phyloP scores from a whole-genome alignment of 768 basidiomycete species.

The Hebeloma cylindrosporum region DNA sequence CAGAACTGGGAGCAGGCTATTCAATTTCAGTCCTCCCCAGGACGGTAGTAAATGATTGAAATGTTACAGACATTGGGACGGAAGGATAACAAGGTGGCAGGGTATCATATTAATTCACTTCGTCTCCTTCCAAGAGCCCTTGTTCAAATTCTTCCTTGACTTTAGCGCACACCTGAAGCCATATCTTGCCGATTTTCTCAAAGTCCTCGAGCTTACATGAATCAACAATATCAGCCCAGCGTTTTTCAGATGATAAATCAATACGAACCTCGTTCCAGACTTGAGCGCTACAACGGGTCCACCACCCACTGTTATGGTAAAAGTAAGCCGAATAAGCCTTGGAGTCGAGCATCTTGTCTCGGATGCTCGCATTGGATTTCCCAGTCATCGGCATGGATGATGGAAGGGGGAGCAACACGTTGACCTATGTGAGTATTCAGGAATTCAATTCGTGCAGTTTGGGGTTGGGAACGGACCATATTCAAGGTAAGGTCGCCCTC shows the following conservation, averaged over 20 bases:
- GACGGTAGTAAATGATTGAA: too few species aligned
- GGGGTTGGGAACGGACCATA: conserved; percentile 55
- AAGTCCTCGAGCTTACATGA: conserved; percentile 40
- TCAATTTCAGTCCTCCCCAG: too few species aligned
- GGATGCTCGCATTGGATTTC: conserved; percentile 26
- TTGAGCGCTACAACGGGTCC: conserved; percentile 48
- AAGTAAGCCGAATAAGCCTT: conserved; percentile 37
- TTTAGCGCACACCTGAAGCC: conserved; percentile 36
- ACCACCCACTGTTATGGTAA: conserved; percentile 43
- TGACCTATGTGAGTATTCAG: conserved; percentile 29
- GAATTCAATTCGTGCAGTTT: background rate
- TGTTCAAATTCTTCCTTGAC: conserved; percentile 27
- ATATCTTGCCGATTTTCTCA: conserved; percentile 38
- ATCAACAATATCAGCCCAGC: conserved; percentile 2
- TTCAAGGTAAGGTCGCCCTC: conserved; percentile 62
- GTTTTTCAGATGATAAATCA: background rate
- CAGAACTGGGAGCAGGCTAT: too few species aligned
- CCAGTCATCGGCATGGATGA: conserved; percentile 17
- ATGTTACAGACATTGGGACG: too few species aligned
- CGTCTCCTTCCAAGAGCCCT: too few species aligned
- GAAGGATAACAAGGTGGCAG: too few species aligned
- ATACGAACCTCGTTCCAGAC: conserved; percentile 44
- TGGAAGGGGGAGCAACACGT: conserved; percentile 43
- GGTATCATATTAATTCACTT: too few species aligned
- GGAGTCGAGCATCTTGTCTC: conserved; percentile 26